phyloP scores from a whole-genome alignment of 495 filamentous ascomycete species.

The Penicillium riverlandense region DNA sequence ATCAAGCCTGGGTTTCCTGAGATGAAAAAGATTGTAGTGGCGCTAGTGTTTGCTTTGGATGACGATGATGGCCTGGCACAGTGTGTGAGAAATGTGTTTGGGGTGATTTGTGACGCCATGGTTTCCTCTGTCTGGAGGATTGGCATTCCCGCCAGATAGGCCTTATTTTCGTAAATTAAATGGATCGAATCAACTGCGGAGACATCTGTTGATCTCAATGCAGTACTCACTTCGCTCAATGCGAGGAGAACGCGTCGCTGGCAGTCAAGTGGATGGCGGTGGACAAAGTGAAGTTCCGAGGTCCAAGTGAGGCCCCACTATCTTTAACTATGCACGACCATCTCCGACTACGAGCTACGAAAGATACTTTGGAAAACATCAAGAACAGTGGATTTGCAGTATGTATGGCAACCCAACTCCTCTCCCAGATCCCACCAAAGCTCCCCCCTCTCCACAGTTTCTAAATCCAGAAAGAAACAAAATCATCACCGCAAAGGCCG shows the following conservation, averaged over 20 bases:
- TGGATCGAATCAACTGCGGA: too few species aligned
- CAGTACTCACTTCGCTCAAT: too few species aligned
- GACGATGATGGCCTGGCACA: slow-evolving; percentile 3
- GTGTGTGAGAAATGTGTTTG: slow-evolving; percentile 25
- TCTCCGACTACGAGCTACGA: too few species aligned
- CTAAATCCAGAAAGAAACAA: slow-evolving; percentile 9
- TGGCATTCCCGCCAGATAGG: neutral
- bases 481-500: slow-evolving; percentile 6
- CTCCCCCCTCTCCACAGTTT: slow-evolving; percentile 1
- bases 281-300: neutral
- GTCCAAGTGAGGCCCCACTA: neutral
- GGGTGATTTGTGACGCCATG: slow-evolving; percentile 16
- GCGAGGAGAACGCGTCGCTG: too few species aligned
- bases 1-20: slow-evolving; percentile 86
- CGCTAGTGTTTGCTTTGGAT: neutral
- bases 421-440: slow-evolving; percentile 4
- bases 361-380: neutral
- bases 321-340: too few species aligned
- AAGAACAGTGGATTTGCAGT: slow-evolving; percentile 4
- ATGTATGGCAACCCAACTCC: slow-evolving; percentile 15
- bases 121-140: slow-evolving; percentile 6
- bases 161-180: too few species aligned
- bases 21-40: slow-evolving; percentile 56
- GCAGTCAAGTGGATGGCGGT: too few species aligned
- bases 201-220: too few species aligned